Conservation (phyloP, 164 flowering plant species). For the Saururus chinensis region DNA sequence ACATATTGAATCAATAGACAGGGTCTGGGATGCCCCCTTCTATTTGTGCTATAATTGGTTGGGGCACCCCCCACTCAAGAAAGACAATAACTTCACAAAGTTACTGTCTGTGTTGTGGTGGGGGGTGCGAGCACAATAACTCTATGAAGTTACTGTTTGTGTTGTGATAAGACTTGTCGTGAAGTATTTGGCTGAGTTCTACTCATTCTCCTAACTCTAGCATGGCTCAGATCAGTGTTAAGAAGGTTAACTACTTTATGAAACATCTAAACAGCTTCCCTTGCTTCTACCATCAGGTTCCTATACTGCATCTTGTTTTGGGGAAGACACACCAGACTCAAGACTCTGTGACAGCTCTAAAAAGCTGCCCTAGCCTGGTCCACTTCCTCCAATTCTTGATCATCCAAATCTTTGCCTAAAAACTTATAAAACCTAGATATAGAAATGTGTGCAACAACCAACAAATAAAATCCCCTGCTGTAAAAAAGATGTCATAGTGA, state of each 20-base stretch:
- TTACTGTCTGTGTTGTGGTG: too few relatives aligned
- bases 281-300: slow-evolving; percentile 48
- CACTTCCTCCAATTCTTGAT: slow-evolving; percentile 65
- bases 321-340: slow-evolving; percentile 47
- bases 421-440: slow-evolving; percentile 3
- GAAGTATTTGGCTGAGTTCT: slow-evolving; percentile 34
- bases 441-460: slow-evolving; percentile 8
- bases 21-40: too few relatives aligned
- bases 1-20: too few relatives aligned
- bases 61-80: too few relatives aligned
- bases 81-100: too few relatives aligned
- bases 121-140: too few relatives aligned
- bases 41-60: too few relatives aligned
- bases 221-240: slow-evolving; percentile 48
- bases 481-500: slow-evolving; percentile 9
- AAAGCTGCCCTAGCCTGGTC: slow-evolving; percentile 80
- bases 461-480: slow-evolving; percentile 5
- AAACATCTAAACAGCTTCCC: slow-evolving; percentile 58
- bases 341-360: slow-evolving; percentile 70
- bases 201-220: slow-evolving; percentile 59
- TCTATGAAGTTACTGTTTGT: too few relatives aligned
- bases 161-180: slow-evolving; percentile 40
- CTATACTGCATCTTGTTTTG: slow-evolving; percentile 45
- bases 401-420: slow-evolving; percentile 5
- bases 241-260: slow-evolving; percentile 72